Conservation (phyloP, 306 rosid genomes). For the Astragalus membranaceus region DNA sequence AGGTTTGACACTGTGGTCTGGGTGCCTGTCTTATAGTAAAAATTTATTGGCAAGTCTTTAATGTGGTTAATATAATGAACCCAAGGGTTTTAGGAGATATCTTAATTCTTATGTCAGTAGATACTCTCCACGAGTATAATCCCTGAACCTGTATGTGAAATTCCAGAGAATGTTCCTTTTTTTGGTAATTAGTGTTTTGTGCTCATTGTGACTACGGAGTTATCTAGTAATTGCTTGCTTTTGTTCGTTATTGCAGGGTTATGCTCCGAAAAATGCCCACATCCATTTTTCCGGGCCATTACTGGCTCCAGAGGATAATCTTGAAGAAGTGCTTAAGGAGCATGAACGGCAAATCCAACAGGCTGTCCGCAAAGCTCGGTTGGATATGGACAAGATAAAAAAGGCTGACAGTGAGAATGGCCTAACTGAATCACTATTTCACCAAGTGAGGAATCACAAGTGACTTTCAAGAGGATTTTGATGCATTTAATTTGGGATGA, state of each 20-base stretch:
- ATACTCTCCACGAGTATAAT: background rate
- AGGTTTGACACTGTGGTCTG: background rate
- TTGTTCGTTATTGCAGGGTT: constrained; percentile 35
- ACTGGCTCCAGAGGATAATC: constrained; percentile 50
- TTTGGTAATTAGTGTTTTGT: background rate
- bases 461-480: constrained; percentile 24
- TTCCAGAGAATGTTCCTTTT: background rate
- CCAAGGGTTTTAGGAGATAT: background rate
- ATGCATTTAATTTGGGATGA: constrained; percentile 8
- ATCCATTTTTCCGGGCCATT: constrained; percentile 70
- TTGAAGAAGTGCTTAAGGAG: constrained; percentile 74
- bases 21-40: background rate
- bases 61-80: background rate
- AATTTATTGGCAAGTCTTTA: background rate
- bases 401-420: constrained; percentile 29
- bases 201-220: constrained; percentile 5
- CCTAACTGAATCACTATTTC: constrained; percentile 50
- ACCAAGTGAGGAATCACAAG: constrained; percentile 21
- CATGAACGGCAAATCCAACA: constrained; percentile 71
- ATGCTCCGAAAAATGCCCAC: constrained; percentile 35
- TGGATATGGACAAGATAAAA: constrained; percentile 45
- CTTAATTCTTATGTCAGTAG: background rate
- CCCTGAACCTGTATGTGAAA: background rate
- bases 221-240: constrained; percentile 4
- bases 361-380: constrained; percentile 69